phyloP scores from a whole-genome alignment of 2,329 filamentous ascomycete species.

The Arthrobotrys pseudoclavata region DNA sequence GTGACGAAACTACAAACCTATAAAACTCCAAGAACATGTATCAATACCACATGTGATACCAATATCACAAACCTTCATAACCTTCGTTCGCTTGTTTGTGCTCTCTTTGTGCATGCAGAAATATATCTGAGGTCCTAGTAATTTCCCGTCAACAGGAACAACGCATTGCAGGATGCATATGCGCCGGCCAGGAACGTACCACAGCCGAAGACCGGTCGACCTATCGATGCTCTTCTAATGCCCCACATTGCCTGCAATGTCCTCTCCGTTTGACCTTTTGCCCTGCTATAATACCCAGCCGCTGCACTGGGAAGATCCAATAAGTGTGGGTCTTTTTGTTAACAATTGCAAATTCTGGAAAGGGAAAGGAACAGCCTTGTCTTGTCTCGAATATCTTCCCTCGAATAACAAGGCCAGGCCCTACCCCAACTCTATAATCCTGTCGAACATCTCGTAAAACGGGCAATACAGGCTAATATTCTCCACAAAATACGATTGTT shows the following conservation, averaged over 20 bases:
- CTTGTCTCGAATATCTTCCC: constrained; percentile 9
- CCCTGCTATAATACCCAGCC: constrained; percentile 41
- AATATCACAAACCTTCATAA: constrained; percentile 35
- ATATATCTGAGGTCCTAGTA: constrained; percentile 54
- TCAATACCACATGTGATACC: constrained; percentile 41
- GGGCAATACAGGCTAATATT: constrained; percentile 59
- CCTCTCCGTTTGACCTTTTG: constrained; percentile 28
- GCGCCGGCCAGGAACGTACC: constrained; percentile 41
- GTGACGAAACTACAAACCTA: background rate
- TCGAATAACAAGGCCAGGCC: background rate
- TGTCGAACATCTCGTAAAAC: constrained; percentile 43
- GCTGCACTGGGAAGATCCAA: constrained; percentile 54
- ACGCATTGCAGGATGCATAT: constrained; percentile 60
- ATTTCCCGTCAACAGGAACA: constrained; percentile 60
- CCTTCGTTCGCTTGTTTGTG: constrained; percentile 44
- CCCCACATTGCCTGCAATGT: constrained; percentile 42
- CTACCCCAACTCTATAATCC: constrained; percentile 4
- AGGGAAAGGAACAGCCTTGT: constrained; percentile 36
- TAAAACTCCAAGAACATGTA: constrained; percentile 12
- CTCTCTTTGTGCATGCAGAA: constrained; percentile 44
- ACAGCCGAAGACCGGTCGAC: constrained; percentile 47
- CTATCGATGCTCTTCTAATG: constrained; percentile 24
- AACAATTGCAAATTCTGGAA: constrained; percentile 46
- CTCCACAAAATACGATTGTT: constrained; percentile 58
- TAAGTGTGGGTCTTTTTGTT: constrained; percentile 14